Evolutionary conservation across 2,329 filamentous ascomycete genomes (phyloP).

Genomic region (Aspergillus sp.): DNA sequence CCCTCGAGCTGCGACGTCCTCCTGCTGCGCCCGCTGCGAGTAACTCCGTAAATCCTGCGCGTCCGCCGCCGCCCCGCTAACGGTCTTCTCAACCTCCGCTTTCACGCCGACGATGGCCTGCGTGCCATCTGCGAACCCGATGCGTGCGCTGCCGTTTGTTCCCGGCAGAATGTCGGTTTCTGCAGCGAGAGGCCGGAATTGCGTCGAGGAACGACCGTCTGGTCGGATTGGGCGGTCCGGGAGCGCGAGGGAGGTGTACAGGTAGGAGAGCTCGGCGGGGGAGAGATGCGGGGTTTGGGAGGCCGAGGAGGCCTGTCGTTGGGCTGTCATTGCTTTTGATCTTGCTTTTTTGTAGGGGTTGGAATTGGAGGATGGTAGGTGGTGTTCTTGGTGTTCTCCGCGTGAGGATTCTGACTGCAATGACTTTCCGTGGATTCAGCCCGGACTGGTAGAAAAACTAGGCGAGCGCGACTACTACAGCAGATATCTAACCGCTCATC

Average conservation of each 20-base stretch:
- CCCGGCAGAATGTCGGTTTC: slow-evolving; percentile 84
- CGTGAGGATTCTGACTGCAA: too few relatives aligned
- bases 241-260: slow-evolving; percentile 77
- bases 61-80: slow-evolving; percentile 19
- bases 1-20: slow-evolving; percentile 9
- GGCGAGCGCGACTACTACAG: too few relatives aligned
- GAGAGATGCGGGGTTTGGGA: slow-evolving; percentile 60
- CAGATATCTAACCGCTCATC: too few relatives aligned
- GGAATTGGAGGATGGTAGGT: neutral
- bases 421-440: too few relatives aligned
- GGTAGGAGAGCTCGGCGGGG: slow-evolving; percentile 90
- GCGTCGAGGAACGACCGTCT: slow-evolving; percentile 70
- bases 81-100: slow-evolving; percentile 78
- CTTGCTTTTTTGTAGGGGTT: neutral
- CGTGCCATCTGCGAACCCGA: slow-evolving; percentile 90
- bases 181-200: slow-evolving; percentile 84
- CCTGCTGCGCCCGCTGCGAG: slow-evolving; percentile 27
- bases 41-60: slow-evolving; percentile 33
- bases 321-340: slow-evolving; percentile 47
- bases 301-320: slow-evolving; percentile 49
- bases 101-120: slow-evolving; percentile 95
- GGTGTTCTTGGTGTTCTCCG: too few relatives aligned
- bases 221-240: slow-evolving; percentile 70
- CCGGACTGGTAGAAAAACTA: too few relatives aligned
- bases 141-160: slow-evolving; percentile 83